A percentile compares a stretch with the other conserved stretches of the same genome.
Evolutionary conservation across 257 asterid species (phyloP).

Genomic region (Asclepias syriaca): DNA sequence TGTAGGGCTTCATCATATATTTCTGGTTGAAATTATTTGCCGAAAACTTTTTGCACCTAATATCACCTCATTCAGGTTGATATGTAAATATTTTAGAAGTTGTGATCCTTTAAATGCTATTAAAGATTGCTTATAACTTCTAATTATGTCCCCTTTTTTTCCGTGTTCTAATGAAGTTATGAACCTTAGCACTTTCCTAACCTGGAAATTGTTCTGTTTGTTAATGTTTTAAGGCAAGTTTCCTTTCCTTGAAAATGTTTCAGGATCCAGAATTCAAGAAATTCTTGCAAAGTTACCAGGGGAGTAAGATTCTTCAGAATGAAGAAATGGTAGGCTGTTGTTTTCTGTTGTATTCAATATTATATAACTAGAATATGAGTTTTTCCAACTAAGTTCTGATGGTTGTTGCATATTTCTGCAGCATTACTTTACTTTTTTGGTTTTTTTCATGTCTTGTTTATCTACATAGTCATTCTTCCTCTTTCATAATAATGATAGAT

Average conservation of each 20-base stretch:
- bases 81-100: not conserved
- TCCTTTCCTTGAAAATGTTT: slow-evolving; percentile 20
- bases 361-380: not conserved
- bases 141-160: not conserved
- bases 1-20: not conserved
- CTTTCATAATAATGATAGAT: not conserved
- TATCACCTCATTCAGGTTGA: not conserved
- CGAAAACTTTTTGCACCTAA: not conserved
- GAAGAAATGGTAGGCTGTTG: slow-evolving; percentile 53
- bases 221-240: slow-evolving; percentile 18
- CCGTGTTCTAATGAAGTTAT: not conserved
- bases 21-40: not conserved
- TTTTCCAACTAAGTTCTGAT: not conserved
- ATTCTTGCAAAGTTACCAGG: slow-evolving; percentile 56
- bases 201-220: not conserved
- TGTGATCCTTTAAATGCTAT: not conserved
- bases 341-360: slow-evolving; percentile 12
- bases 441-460: not conserved
- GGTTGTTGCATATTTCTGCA: slow-evolving; percentile 6
- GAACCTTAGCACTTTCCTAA: not conserved
- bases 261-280: slow-evolving; percentile 81
- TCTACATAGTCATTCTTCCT: not conserved
- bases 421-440: not conserved
- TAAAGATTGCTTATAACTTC: not conserved
- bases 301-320: slow-evolving; percentile 31